Conservation (phyloP, 371 early-diverging fungal species). For the Choanephora cucurbitarum region DNA sequence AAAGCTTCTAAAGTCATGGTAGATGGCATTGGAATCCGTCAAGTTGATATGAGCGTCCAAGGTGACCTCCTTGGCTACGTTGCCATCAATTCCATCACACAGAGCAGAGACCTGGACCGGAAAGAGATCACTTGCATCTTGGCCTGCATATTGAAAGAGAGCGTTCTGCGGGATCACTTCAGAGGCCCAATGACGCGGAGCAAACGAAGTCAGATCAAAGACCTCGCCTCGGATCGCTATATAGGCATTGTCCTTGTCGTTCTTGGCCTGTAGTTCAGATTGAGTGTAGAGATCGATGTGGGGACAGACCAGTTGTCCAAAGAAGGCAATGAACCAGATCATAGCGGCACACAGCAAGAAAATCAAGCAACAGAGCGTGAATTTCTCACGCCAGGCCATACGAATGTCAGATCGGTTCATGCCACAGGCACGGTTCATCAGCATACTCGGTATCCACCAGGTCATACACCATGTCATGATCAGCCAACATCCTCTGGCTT, state of each 20-base stretch:
- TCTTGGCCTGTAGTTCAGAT: conserved; percentile 49
- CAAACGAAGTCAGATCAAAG: conserved; percentile 70
- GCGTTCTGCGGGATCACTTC: conserved; percentile 46
- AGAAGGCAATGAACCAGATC: conserved; percentile 71
- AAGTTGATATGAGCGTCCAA: conserved; percentile 45
- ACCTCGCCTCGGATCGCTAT: conserved; percentile 74
- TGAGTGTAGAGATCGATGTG: conserved; percentile 68
- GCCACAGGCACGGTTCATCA: conserved; percentile 57
- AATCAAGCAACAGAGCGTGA: conserved; percentile 77
- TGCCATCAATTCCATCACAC: conserved; percentile 44
- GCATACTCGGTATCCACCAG: conserved; percentile 82
- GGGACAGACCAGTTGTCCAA: conserved; percentile 87
- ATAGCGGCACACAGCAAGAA: conserved; percentile 57
- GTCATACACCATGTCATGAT: conserved; percentile 81
- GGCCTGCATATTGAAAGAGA: conserved; percentile 65
- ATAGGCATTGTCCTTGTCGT: conserved; percentile 49
- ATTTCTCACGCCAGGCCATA: conserved; percentile 86
- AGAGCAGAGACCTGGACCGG: conserved; percentile 75
- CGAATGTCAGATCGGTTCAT: conserved; percentile 82
- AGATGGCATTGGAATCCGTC: conserved; percentile 41
- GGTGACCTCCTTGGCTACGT: conserved; percentile 38
- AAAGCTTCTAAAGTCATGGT: conserved; percentile 49
- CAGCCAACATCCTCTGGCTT: conserved; percentile 75
- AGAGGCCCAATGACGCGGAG: conserved; percentile 57
- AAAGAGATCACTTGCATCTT: conserved; percentile 70